A percentile compares a stretch with the other conserved stretches of the same genome.
phyloP scores from a whole-genome alignment of 768 basidiomycete genomes.

The Punctularia strigosozonata region DNA sequence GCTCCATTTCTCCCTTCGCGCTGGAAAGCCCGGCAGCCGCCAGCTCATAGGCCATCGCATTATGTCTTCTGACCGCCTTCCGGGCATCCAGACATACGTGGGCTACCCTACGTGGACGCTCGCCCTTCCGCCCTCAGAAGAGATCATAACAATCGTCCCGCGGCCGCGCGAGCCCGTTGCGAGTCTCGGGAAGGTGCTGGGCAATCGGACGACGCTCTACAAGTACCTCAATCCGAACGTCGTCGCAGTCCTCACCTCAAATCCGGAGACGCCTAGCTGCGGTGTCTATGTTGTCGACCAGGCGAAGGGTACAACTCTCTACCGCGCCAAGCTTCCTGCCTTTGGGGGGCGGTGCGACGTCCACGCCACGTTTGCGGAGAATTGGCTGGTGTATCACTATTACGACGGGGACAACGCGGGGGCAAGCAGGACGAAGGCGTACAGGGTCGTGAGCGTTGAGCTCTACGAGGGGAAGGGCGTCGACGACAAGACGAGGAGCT shows the following conservation, averaged over 20 bases:
- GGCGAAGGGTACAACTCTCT: constrained; percentile 66
- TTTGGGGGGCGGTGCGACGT: constrained; percentile 44
- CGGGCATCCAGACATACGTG: constrained; percentile 25
- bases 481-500: constrained; percentile 58
- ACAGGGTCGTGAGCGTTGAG: constrained; percentile 73
- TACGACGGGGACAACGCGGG: constrained; percentile 43
- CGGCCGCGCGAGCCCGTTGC: constrained; percentile 48
- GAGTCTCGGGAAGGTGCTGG: constrained; percentile 73
- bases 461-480: constrained; percentile 67
- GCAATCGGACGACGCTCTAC: constrained; percentile 81
- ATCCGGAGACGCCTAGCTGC: constrained; percentile 25
- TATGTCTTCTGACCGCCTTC: constrained; percentile 27
- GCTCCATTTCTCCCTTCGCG: constrained; percentile 46
- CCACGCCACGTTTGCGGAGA: constrained; percentile 64
- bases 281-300: constrained; percentile 72
- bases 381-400: constrained; percentile 89
- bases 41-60: constrained; percentile 51
- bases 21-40: constrained; percentile 26
- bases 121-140: constrained; percentile 42
- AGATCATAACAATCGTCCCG: constrained; percentile 39
- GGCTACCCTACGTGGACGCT: constrained; percentile 59
- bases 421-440: constrained; percentile 45
- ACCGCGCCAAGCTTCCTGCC: constrained; percentile 45
- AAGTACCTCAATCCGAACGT: constrained; percentile 88
- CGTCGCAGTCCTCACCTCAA: constrained; percentile 47